Evolutionary conservation across 495 filamentous ascomycete species (phyloP), one percentile per base, ranked within the genome.

Genomic region (Thozetella sp.): DNA sequence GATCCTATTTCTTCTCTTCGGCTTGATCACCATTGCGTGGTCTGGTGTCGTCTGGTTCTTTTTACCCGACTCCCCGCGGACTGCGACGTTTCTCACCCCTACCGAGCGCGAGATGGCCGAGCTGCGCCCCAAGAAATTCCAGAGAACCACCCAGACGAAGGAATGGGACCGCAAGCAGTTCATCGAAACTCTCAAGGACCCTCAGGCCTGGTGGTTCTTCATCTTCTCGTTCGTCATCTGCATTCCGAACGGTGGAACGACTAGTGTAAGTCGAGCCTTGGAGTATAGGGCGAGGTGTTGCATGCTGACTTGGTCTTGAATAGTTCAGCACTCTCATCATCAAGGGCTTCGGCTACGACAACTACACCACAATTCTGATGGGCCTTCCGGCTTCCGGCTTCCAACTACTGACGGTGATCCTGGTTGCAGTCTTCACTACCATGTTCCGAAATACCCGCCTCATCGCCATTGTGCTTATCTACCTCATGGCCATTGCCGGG

Each of bases 221-320:
- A 3, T 54, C 25, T 54, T 26, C 25, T 30, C 52, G 10, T 34
- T 54, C 15, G 25, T 54, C 52, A 54, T 26, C 52, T 54, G 25
- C 52, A 54, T 54, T 22, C 52, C 52, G 17, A 54, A 54, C 25
- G 52, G 52, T 27, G 52, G 52, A 48, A 48, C 43, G 10, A 48
- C 43, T 19, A 48, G 43, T n/a, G 43, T 19, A 48, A 11, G 43
- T 20, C n/a, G 20, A 3, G 11, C 43, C 9, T 48, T 4, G 9
- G 12, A 48, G 11, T 3, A 4, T 11, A 48, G 43, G 4, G 12
- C n/a, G 43, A 37, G 11, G 20, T 10, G n/a, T 17, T 37, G 6
- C 4, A n/a, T 20, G 20, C 43, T 48, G 43, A 48, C 43, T n/a
- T n/a, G 9, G 10, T 48, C 12, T 48, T 15, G 11, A 48, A 37